Evolutionary conservation across 1,284 basidiomycete species (phyloP), one percentile per base, ranked within the genome.

Genomic region (Cystobasidium pallidum): DNA sequence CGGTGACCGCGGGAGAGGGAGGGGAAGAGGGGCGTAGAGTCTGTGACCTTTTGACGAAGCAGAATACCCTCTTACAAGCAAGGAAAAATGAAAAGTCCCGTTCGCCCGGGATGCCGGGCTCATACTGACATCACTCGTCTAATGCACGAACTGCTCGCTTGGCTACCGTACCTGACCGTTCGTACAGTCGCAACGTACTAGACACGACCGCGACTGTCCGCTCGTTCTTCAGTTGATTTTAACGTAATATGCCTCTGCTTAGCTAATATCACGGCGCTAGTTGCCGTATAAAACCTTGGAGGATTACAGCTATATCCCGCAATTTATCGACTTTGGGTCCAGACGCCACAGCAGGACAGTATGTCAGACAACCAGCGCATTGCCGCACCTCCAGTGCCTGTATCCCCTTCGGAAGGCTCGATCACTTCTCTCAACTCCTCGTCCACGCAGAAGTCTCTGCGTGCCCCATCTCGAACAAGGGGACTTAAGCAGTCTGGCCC

Each of bases 1-100:
- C 41, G 66, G 74, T 7, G 65, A 19, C 24, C 57, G 39, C 6
- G 43, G 58, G 32, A 58, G 67, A 36, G 45, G 67, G 17, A 7
- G 49, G 13, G 19, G 67, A 24, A 30, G 45, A 24, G 34, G 64
- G 49, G 19, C 32, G 30, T 51, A 55, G 30, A 11, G 26, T 65
- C 43, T 26, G 15, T 47, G 26, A 17, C 19, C 26, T 4, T 61
- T 21, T 7, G n/a, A 26, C 28, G 36, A 57, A 2, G 8, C 54
- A 57, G 30, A 15, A 21, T 13, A 1, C 21, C 2, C 10, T 15
- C 32, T 17, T 19, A 10, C 28, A 36, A 4, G 28, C 28, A 34
- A 57, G 36, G 54, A 51, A 51, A 51, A 51, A 15, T 51, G 49
- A 51, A 51, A 51, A 51, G 49, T 24, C 13, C 30, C 11, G 30